Base-by-base conservation (phyloP, 495 filamentous ascomycete genomes). In the Hypoxylon fuscum region DNA sequence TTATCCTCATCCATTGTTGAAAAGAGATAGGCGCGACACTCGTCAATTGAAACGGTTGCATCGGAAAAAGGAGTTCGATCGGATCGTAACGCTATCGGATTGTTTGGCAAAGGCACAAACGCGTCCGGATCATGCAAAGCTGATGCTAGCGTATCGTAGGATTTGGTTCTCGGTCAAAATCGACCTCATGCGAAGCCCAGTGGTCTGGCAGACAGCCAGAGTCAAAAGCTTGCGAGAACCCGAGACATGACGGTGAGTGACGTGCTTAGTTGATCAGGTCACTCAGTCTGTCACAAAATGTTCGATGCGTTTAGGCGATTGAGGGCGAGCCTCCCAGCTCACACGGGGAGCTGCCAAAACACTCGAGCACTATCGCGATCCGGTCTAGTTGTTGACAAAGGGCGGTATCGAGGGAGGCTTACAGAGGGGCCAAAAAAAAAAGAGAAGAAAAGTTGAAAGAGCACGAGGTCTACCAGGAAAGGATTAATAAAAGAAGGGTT, bases 211-310 rank as follows among this genome's bases (percentile, higher is more conserved):
- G 69, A 64, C 57, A 72, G 77, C 77, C 79, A 79, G 76, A 77
- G 73, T 77, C 78, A 82, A 70, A 76, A 73, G 63, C 62, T 63
- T 59, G 75, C 74, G 69, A 68, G 64, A 72, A 70, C 67, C 75
- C 71, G 77, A 81, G 78, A 80, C 79, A 82, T 81, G 77, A 73
- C 70, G 68, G 69, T 68, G 57, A 63, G 69, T 65, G 75, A 72
- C 65, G 71, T 73, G 72, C 65, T 59, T 71, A 68, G 67, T 64
- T 68, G 68, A 59, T 67, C 65, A 57, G 42, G 62, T 48, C 48
- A 54, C 63, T 43, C 57, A 25, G 45, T 41, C 17, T 21, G 25
- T 22, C 37, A 23, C 14, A 25, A 53, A 21, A 54, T 37, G 45
- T n/a, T n/a, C 52, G 51, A 47, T 20, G 12, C 5, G 48, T 22